phyloP scores from a whole-genome alignment of 1,139 yeast species.

The Scheffersomyces lignicola region DNA sequence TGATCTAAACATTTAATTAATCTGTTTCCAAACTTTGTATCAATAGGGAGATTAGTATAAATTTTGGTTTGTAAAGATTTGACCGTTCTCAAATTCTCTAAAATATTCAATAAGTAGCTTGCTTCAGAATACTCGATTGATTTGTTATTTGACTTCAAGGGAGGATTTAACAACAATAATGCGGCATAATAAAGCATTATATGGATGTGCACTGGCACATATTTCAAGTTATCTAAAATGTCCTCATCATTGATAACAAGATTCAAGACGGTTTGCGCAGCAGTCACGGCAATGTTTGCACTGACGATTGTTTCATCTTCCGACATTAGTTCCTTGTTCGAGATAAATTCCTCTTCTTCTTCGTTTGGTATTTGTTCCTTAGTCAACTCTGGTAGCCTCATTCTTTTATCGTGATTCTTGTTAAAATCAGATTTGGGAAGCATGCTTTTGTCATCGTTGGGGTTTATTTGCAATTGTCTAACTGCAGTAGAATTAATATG shows the following conservation, averaged over 20 bases:
- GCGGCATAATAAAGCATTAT: constrained; percentile 73
- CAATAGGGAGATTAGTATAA: constrained; percentile 51
- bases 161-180: constrained; percentile 53
- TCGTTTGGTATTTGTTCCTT: constrained; percentile 25
- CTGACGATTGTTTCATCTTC: constrained; percentile 36
- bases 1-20: constrained; percentile 46
- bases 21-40: constrained; percentile 51
- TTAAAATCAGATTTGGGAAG: constrained; percentile 40
- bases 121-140: constrained; percentile 16
- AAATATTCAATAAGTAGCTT: constrained; percentile 20
- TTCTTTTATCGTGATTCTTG: constrained; percentile 6
- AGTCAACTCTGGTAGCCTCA: constrained; percentile 7
- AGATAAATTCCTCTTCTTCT: constrained; percentile 33
- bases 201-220: constrained; percentile 71
- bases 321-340: constrained; percentile 37
- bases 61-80: constrained; percentile 44
- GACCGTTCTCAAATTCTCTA: constrained; percentile 33
- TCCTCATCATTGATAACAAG: constrained; percentile 61
- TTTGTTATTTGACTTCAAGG: constrained; percentile 25
- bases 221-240: constrained; percentile 55
- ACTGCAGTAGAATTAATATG: constrained; percentile 63
- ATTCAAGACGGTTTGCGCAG: constrained; percentile 64
- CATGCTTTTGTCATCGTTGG: constrained; percentile 22
- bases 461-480: constrained; percentile 42
- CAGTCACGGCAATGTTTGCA: constrained; percentile 55